Conservation (phyloP, 1,284 basidiomycete genomes). For the Paramarasmius palmivorus region DNA sequence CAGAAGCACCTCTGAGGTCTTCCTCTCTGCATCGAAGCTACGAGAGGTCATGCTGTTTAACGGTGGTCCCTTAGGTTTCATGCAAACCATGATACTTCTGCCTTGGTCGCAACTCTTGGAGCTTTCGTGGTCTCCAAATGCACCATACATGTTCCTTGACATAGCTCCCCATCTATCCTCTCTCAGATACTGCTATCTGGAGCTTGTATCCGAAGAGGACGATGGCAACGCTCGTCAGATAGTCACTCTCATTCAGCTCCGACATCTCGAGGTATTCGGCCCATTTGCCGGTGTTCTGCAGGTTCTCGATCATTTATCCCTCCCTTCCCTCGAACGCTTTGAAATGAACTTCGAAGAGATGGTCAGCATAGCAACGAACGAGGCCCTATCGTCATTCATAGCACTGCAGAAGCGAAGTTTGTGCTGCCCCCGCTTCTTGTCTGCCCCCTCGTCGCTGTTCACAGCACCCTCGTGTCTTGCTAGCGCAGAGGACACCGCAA, state of each 20-base stretch:
- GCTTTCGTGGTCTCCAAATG: background rate
- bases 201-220: background rate
- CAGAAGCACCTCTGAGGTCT: background rate
- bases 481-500: background rate
- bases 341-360: background rate
- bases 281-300: background rate
- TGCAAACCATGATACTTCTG: background rate
- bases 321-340: background rate
- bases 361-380: background rate
- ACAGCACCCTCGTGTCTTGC: no score
- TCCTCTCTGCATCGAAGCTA: background rate
- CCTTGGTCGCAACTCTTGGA: background rate
- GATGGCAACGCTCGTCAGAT: background rate
- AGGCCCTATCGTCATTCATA: background rate
- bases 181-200: background rate
- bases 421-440: background rate
- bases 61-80: background rate
- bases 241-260: background rate
- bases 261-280: background rate
- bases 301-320: background rate
- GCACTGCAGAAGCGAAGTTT: background rate
- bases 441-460: background rate
- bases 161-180: background rate
- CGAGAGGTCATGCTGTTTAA: background rate
- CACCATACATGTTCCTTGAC: background rate